Conservation (phyloP, 371 early-diverging fungal species). For the Dichotomocladium elegans region DNA sequence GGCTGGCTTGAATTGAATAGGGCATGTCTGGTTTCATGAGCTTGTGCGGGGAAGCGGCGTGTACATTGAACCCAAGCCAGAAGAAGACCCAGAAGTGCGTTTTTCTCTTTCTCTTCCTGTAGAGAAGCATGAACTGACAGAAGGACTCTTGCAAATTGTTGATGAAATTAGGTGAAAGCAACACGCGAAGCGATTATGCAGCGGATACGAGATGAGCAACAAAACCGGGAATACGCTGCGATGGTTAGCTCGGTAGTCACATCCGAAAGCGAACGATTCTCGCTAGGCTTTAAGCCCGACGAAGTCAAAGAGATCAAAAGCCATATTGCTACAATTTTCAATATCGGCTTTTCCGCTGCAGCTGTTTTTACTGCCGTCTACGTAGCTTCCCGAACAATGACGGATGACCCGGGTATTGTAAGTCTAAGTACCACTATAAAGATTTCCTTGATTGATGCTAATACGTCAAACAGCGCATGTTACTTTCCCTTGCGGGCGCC, state of each 20-base stretch:
- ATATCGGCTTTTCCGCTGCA: slow-evolving; percentile 59
- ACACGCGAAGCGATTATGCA: slow-evolving; percentile 22
- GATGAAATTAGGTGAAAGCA: slow-evolving; percentile 3
- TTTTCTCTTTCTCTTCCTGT: too few relatives aligned
- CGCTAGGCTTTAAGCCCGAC: slow-evolving; percentile 26
- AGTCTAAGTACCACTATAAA: background rate
- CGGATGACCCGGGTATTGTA: slow-evolving; percentile 58
- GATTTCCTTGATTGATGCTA: too few relatives aligned
- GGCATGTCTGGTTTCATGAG: slow-evolving; percentile 29
- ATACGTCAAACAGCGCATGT: slow-evolving; percentile 52
- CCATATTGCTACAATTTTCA: slow-evolving; percentile 54
- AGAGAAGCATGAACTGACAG: background rate
- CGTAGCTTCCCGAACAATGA: slow-evolving; percentile 47
- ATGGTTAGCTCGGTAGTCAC: slow-evolving; percentile 30
- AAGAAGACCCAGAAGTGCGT: slow-evolving; percentile 15
- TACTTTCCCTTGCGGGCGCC: slow-evolving; percentile 49
- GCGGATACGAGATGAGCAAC: slow-evolving; percentile 25
- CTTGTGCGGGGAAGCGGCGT: slow-evolving; percentile 24
- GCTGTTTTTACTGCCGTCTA: slow-evolving; percentile 63
- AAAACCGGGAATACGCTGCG: slow-evolving; percentile 25
- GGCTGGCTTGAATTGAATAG: slow-evolving; percentile 4
- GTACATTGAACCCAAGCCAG: slow-evolving; percentile 26
- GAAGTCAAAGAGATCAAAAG: slow-evolving; percentile 50
- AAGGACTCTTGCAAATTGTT: background rate
- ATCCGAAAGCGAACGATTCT: slow-evolving; percentile 27